Base-by-base conservation (phyloP, 2,329 filamentous ascomycete species). In the Aspergillus pseudoterreus region DNA sequence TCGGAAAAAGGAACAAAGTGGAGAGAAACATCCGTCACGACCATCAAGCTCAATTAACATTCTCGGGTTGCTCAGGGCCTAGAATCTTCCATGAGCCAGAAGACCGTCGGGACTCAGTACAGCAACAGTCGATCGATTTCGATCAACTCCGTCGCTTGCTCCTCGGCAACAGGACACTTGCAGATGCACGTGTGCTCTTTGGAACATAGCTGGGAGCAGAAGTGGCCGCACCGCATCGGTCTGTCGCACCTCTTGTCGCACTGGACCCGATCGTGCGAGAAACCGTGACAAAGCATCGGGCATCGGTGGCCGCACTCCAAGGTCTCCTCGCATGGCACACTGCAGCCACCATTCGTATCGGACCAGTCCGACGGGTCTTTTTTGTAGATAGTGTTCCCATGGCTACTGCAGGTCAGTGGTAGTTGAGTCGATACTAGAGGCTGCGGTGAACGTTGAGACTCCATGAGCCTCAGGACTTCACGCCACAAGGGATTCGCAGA, bases 351-450 rank as follows among this genome's bases (percentile, higher is more conserved):
- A 47, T 74, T 70, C 12, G 78, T 73, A 1, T 66, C 66, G 4
- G 70, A 61, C 80, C 82, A 89, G 15, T 83, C 77, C 1, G 76
- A 68, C 0, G 80, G 70, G 10, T 79, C 62, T 45, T 72, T 68
- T 27, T 90, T 78, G 43, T 75, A 72, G 0, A 74, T 79, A 24
- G 74, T 76, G 1, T 65, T 72, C 0, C 70, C 63, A 63, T 92
- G 88, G 0, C 78, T 80, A 5, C 71, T 62, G 62, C 89, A 94
- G 5, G 75, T 76, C 12, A 92, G 65, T 1, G 86, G 86, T 0
- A 92, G 60, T 2, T 74, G 68, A n/a, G 68, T 72, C 1, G 76
- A 78, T 12, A 83, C 27, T 9, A 30, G 52, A 15, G 66, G 67
- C 6, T 61, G 57, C 17, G 57, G 46, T 22, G 54, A 45, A 30